Evolutionary conservation across 176 grass and related monocot species (phyloP).

Genomic region (Bonia amplexicaulis): DNA sequence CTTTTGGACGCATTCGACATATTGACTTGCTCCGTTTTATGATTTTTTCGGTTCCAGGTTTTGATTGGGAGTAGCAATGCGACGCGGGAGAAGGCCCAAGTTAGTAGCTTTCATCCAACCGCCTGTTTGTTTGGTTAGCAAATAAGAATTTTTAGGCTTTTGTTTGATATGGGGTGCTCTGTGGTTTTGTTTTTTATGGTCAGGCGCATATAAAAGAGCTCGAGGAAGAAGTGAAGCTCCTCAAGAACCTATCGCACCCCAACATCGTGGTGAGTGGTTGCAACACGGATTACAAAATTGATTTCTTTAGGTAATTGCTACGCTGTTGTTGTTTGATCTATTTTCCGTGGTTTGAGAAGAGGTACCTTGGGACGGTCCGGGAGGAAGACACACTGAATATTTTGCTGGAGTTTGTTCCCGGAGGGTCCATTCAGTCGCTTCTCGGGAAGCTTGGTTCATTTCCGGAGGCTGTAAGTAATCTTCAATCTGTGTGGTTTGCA

Average conservation of each 20-base stretch:
- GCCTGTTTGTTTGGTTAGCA: not conserved
- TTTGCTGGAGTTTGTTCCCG: slow-evolving; percentile 91
- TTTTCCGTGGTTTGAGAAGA: slow-evolving; percentile 38
- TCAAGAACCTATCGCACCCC: slow-evolving; percentile 86
- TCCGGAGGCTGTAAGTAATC: slow-evolving; percentile 72
- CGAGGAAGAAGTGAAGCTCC: slow-evolving; percentile 97
- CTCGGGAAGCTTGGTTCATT: slow-evolving; percentile 91
- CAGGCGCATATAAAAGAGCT: slow-evolving; percentile 93
- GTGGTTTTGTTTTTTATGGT: slow-evolving; percentile 4
- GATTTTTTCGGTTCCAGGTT: slow-evolving; percentile 46
- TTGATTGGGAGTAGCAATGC: slow-evolving; percentile 75
- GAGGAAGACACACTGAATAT: slow-evolving; percentile 94
- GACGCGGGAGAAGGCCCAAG: slow-evolving; percentile 90
- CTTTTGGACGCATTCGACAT: not conserved
- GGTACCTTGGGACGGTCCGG: slow-evolving; percentile 88
- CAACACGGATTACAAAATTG: not conserved
- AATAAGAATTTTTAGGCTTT: not conserved
- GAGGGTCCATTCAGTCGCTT: slow-evolving; percentile 96
- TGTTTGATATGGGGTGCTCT: not conserved
- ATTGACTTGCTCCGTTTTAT: not conserved
- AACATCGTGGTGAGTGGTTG: slow-evolving; percentile 89
- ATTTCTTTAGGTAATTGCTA: not conserved
- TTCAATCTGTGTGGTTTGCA: slow-evolving; percentile 13
- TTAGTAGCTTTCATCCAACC: slow-evolving; percentile 32
- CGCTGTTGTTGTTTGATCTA: slow-evolving; percentile 16